These are phyloP conservation scores for Trichoderma brevicompactum DNA, from an alignment of 2,329 filamentous ascomycete species.

Conservation along the genomic window DNA sequence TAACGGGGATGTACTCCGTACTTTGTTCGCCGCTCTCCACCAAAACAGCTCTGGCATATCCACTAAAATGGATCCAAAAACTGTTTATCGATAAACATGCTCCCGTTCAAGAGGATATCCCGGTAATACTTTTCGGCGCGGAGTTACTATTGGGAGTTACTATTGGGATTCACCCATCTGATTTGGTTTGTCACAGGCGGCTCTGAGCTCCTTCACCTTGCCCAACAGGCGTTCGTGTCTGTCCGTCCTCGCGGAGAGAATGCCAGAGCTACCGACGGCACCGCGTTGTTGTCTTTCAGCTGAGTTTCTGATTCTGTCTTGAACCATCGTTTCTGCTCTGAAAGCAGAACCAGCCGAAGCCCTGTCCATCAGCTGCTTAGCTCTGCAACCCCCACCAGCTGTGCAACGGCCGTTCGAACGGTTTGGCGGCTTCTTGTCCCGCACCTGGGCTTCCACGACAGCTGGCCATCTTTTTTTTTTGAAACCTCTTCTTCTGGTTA, in stretches of 20 bases:
- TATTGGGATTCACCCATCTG: constrained; percentile 14
- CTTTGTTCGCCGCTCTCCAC: neutral
- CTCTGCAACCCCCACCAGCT: constrained; percentile 27
- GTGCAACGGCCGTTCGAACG: constrained; percentile 18
- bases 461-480: neutral
- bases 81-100: constrained; percentile 26
- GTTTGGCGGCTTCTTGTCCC: constrained; percentile 2
- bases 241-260: constrained; percentile 13
- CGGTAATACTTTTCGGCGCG: constrained; percentile 20
- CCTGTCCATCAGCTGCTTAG: constrained; percentile 6
- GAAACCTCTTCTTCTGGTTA: neutral
- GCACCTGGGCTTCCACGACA: constrained; percentile 15
- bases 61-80: neutral
- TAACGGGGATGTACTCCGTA: constrained; percentile 1
- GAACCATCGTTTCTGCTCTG: neutral
- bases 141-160: constrained; percentile 26
- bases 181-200: constrained; percentile 17
- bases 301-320: neutral
- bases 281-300: neutral
- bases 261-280: neutral
- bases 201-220: constrained; percentile 12
- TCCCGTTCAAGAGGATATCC: constrained; percentile 4
- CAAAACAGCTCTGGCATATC: neutral
- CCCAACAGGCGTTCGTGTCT: constrained; percentile 1
- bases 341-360: neutral